These are phyloP conservation scores for Talaromyces piceae DNA, from an alignment of 2,329 filamentous ascomycete genomes.

Conservation along the genomic window DNA sequence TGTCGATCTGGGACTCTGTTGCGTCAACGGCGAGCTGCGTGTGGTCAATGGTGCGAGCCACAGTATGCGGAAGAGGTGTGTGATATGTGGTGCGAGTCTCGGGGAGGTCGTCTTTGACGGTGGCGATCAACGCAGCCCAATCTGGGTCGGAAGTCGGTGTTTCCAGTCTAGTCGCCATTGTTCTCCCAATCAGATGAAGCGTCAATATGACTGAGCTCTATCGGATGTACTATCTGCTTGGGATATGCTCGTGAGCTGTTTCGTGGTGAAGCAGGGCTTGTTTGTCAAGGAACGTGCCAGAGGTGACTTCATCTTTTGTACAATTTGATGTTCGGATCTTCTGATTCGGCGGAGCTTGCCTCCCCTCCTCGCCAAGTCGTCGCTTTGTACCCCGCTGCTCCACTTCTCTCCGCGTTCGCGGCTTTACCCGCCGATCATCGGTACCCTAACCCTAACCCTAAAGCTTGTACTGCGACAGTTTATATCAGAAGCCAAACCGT, in stretches of 20 bases:
- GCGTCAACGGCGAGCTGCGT: conserved; percentile 36
- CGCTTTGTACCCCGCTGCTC: neutral
- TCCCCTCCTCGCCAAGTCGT: neutral
- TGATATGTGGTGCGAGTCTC: conserved; percentile 16
- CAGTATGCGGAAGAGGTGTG: conserved; percentile 18
- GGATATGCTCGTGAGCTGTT: no score
- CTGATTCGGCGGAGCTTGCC: neutral
- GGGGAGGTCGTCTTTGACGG: conserved; percentile 20
- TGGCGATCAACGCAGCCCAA: conserved; percentile 25
- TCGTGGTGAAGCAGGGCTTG: neutral
- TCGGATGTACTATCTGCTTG: no score
- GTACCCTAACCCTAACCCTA: neutral
- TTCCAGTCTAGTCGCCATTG: conserved; percentile 11
- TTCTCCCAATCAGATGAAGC: neutral
- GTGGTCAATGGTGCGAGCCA: conserved; percentile 36
- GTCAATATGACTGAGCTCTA: neutral
- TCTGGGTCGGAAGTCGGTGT: conserved; percentile 24
- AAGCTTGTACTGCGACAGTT: neutral
- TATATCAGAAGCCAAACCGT: no score
- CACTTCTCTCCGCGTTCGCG: neutral
- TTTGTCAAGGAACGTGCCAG: neutral
- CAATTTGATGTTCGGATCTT: neutral
- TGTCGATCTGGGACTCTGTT: conserved; percentile 43
- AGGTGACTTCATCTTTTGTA: conserved; percentile 1
- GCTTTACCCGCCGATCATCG: neutral